These are phyloP conservation scores for Podaxis sp. DNA, from an alignment of 768 basidiomycete genomes.

Conservation along the genomic window DNA sequence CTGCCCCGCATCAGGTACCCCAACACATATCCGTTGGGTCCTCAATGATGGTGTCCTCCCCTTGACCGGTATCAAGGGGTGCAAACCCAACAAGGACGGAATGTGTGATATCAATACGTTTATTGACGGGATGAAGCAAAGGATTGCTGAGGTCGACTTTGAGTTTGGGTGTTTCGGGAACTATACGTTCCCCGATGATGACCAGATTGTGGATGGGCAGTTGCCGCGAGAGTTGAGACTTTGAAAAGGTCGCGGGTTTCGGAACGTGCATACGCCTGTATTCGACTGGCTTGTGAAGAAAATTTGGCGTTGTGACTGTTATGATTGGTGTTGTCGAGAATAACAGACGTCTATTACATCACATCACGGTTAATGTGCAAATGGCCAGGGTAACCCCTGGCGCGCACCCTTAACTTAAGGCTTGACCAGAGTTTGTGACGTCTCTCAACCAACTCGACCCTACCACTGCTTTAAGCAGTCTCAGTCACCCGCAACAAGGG, in stretches of 20 bases:
- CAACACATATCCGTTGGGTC: constrained; percentile 61
- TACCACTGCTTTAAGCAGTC: neutral
- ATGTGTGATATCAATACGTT: constrained; percentile 63
- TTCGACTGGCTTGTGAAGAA: no score
- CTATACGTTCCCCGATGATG: constrained; percentile 45
- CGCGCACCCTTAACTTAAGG: no score
- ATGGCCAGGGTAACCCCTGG: no score
- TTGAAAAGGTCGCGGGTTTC: neutral
- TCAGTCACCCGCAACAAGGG: neutral
- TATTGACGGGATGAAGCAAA: constrained; percentile 54
- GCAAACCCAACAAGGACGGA: constrained; percentile 54
- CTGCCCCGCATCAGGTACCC: constrained; percentile 30
- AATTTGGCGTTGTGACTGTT: no score
- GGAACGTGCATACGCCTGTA: no score
- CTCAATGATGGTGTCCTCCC: constrained; percentile 77
- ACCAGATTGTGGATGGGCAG: constrained; percentile 39
- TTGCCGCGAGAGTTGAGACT: constrained; percentile 20
- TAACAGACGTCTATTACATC: neutral
- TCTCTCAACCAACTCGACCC: neutral
- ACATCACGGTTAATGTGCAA: neutral
- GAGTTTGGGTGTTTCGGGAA: constrained; percentile 58
- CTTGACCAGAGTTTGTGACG: neutral
- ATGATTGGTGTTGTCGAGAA: no score
- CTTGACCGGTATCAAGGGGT: constrained; percentile 63
- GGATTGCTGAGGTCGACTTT: constrained; percentile 62